Percentiles rank a stretch among this genome's conserved stretches.
Conservation (phyloP, 2,329 filamentous ascomycete genomes). For the Phoma sp. region DNA sequence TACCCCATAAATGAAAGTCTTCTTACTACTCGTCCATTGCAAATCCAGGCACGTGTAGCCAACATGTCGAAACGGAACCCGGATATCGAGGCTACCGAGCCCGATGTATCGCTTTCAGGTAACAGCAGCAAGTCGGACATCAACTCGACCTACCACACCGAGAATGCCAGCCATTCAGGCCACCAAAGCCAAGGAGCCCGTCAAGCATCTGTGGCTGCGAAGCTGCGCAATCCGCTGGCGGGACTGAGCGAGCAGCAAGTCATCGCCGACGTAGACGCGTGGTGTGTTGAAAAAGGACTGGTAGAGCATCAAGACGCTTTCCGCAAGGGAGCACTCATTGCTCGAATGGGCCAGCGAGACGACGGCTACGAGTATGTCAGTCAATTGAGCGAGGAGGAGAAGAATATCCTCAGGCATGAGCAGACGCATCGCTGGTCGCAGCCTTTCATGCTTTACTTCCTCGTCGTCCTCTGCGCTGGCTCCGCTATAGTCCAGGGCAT, state of each 20-base stretch:
- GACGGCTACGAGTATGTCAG: slow-evolving; percentile 56
- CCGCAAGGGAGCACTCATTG: slow-evolving; percentile 59
- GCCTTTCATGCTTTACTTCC: slow-evolving; percentile 68
- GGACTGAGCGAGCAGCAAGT: slow-evolving; percentile 61
- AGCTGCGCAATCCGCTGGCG: slow-evolving; percentile 62
- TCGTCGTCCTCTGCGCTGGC: slow-evolving; percentile 70
- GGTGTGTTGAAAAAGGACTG: slow-evolving; percentile 58
- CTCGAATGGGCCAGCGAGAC: slow-evolving; percentile 54
- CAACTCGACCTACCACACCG: slow-evolving; percentile 26
- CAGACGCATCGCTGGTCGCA: slow-evolving; percentile 73
- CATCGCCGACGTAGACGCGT: slow-evolving; percentile 61
- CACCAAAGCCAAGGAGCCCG: slow-evolving; percentile 1
- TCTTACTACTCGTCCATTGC: background rate
- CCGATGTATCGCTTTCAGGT: slow-evolving; percentile 23
- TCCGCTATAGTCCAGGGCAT: slow-evolving; percentile 72
- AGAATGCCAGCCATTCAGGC: slow-evolving; percentile 21
- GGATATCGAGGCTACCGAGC: slow-evolving; percentile 38
- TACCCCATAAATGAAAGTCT: background rate
- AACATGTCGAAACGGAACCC: slow-evolving; percentile 32
- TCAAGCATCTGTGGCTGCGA: slow-evolving; percentile 29
- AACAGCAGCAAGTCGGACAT: slow-evolving; percentile 34
- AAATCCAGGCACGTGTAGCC: background rate
- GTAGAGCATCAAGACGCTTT: slow-evolving; percentile 57
- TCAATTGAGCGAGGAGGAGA: slow-evolving; percentile 62
- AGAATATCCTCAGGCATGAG: slow-evolving; percentile 64